phyloP scores from a whole-genome alignment of 495 filamentous ascomycete species.

The Chaetomium tenue region DNA sequence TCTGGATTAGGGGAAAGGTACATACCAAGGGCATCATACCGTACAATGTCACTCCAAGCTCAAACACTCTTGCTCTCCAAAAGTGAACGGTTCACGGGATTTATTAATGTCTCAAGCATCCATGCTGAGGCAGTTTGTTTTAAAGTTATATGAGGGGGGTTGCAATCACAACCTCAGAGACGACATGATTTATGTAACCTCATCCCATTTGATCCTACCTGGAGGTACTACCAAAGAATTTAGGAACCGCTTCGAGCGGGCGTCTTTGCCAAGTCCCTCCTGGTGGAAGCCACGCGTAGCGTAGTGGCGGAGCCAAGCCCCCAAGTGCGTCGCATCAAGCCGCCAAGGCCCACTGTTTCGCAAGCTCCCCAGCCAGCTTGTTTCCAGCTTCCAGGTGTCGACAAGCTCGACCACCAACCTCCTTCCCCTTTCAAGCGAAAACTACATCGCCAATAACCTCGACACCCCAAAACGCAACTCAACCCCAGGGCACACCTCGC shows the following conservation, averaged over 20 bases:
- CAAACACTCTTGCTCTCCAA: too few species aligned
- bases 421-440: neutral
- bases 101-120: too few species aligned
- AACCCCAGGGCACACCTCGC: neutral
- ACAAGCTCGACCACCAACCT: neutral
- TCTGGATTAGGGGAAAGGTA: neutral
- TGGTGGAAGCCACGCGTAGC: neutral
- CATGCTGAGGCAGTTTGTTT: too few species aligned
- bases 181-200: neutral
- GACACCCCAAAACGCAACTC: neutral
- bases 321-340: neutral
- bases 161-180: neutral
- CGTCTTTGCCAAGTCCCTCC: neutral
- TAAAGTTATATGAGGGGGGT: neutral
- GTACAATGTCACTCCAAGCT: too few species aligned
- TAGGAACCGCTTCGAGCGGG: too few species aligned
- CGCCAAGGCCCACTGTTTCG: conserved; percentile 19
- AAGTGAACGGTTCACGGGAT: too few species aligned
- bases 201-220: too few species aligned
- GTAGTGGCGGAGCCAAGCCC: conserved; percentile 4
- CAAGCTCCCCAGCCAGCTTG: conserved; percentile 11
- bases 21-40: too few species aligned
- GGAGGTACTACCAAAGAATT: neutral
- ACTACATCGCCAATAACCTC: neutral
- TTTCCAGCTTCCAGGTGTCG: conserved; percentile 9